Evolutionary conservation across 1,139 yeast species (phyloP).

Genomic region (Suhomyces wounanorum): DNA sequence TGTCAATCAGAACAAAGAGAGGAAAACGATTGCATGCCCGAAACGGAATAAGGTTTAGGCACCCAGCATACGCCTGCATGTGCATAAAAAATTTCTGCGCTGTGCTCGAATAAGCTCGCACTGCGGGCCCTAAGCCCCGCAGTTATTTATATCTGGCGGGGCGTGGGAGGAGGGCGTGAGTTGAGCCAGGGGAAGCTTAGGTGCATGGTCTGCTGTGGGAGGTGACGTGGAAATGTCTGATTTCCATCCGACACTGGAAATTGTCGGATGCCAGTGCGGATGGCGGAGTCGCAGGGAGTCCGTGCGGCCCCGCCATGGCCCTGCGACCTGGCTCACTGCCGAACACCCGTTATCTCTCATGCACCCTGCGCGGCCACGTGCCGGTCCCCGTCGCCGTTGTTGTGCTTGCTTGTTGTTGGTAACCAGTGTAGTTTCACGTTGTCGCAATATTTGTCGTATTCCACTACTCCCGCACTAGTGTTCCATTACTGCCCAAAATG

Average conservation of each 20-base stretch:
- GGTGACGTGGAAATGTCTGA: not conserved
- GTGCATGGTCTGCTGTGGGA: not conserved
- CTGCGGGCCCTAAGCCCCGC: slow-evolving; percentile 2
- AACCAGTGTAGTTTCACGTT: not conserved
- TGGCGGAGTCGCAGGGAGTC: too few relatives aligned
- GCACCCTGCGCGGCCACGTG: not conserved
- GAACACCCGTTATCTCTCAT: not conserved
- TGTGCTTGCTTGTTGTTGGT: not conserved
- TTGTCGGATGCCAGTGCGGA: too few relatives aligned
- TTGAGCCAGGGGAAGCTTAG: not conserved
- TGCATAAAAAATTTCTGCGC: slow-evolving; percentile 3
- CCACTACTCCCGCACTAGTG: not conserved
- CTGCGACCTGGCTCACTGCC: too few relatives aligned
- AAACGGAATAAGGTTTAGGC: slow-evolving; percentile 1
- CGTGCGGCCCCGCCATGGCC: too few relatives aligned
- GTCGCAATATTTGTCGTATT: not conserved
- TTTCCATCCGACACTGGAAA: too few relatives aligned
- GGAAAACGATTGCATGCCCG: not conserved
- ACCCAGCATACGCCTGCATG: slow-evolving; percentile 1
- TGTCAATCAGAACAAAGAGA: slow-evolving; percentile 10
- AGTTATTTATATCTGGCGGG: slow-evolving; percentile 3
- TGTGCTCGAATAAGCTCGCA: slow-evolving; percentile 1
- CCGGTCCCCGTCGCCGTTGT: not conserved
- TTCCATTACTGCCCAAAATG: not conserved
- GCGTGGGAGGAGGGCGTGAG: not conserved